These are phyloP conservation scores for Candida coquimbonensis DNA, from an alignment of 805 yeast species.

Conservation along the genomic window DNA sequence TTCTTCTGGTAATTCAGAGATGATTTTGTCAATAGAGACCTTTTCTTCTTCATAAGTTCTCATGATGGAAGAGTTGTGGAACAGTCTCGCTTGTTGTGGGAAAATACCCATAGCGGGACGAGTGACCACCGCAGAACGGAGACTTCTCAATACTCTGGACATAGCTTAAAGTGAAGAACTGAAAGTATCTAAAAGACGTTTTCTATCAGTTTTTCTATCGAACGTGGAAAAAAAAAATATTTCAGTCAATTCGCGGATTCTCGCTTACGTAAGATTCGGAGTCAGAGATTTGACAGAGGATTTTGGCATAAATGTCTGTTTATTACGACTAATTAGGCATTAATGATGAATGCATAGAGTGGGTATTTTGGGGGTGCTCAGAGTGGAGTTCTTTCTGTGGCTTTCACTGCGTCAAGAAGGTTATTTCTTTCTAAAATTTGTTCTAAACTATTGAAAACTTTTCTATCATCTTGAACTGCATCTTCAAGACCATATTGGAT, in stretches of 20 bases:
- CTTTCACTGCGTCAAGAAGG: constrained; percentile 10
- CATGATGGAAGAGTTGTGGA: constrained; percentile 26
- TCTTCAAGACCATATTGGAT: constrained; percentile 62
- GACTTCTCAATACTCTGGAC: constrained; percentile 14
- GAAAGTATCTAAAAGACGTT: neutral
- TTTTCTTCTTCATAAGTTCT: constrained; percentile 68
- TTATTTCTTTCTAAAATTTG: constrained; percentile 25
- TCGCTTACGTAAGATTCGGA: neutral
- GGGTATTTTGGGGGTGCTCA: neutral
- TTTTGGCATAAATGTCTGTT: neutral
- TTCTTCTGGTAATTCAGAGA: constrained; percentile 37
- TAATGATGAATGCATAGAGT: neutral
- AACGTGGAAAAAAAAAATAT: neutral
- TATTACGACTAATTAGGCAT: too few relatives aligned
- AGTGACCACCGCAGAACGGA: neutral
- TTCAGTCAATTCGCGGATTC: neutral
- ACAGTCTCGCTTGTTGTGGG: constrained; percentile 16
- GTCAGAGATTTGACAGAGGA: neutral
- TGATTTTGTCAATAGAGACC: constrained; percentile 54
- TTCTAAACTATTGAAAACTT: constrained; percentile 31
- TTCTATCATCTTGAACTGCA: constrained; percentile 42
- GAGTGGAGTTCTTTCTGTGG: constrained; percentile 15
- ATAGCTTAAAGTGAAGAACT: neutral
- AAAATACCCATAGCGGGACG: neutral
- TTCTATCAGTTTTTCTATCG: neutral